Percentiles rank a stretch among this genome's conserved stretches.
Conservation (phyloP, 805 yeast species). For the Ogataea zsoltii region DNA sequence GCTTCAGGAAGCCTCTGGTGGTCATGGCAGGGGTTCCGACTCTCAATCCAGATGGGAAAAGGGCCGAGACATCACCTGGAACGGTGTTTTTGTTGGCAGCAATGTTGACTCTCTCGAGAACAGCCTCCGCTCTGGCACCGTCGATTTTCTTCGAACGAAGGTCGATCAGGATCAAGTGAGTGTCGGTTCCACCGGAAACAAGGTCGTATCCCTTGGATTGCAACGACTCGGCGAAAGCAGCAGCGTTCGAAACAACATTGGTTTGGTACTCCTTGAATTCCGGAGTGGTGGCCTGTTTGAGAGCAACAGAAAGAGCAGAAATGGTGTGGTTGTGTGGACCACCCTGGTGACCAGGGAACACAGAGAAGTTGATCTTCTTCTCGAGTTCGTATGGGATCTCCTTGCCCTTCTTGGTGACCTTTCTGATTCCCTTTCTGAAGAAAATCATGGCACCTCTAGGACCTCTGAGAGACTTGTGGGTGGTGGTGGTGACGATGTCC, state of each 20-base stretch:
- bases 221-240: constrained; percentile 71
- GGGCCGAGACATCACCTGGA: constrained; percentile 94
- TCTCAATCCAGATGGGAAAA: constrained; percentile 94
- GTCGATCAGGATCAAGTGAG: constrained; percentile 86
- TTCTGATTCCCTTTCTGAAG: constrained; percentile 91
- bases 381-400: constrained; percentile 86
- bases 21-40: constrained; percentile 99
- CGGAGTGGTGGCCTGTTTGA: constrained; percentile 87
- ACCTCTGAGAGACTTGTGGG: constrained; percentile 97
- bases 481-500: constrained; percentile 96
- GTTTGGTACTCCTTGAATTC: constrained; percentile 86
- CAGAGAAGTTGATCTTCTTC: constrained; percentile 90
- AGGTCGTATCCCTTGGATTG: constrained; percentile 64
- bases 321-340: constrained; percentile 99
- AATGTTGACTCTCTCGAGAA: constrained; percentile 85
- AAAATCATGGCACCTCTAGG: constrained; percentile 99
- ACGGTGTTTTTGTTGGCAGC: constrained; percentile 96
- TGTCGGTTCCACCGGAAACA: constrained; percentile 93
- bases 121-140: constrained; percentile 94
- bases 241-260: constrained; percentile 80
- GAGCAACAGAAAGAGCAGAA: constrained; percentile 92
- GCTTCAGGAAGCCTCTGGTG: constrained; percentile 82
- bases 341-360: constrained; percentile 99
- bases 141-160: constrained; percentile 79
- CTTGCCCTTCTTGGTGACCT: constrained; percentile 80